Evolutionary conservation across 2,329 filamentous ascomycete species (phyloP).

Genomic region (Cytospora piceicola): DNA sequence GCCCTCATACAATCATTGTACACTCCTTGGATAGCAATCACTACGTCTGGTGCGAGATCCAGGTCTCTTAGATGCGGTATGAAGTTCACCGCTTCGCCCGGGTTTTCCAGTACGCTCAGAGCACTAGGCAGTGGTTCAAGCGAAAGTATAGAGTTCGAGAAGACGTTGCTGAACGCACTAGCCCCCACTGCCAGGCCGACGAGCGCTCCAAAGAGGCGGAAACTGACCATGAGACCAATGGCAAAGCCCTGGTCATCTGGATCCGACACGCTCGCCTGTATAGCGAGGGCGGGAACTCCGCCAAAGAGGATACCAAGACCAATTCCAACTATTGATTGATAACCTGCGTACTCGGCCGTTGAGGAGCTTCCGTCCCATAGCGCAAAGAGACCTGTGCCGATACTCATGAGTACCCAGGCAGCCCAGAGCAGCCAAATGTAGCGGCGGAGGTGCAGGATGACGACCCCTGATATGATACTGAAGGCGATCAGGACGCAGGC

Average conservation of each 20-base stretch:
- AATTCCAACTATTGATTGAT: conserved; percentile 22
- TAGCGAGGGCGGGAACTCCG: conserved; percentile 36
- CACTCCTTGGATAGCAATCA: background rate
- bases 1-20: background rate
- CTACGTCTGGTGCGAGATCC: background rate
- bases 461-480: conserved; percentile 31
- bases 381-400: conserved; percentile 34
- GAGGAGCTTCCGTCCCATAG: conserved; percentile 31
- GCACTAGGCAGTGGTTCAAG: background rate
- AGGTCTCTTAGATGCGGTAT: background rate
- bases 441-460: conserved; percentile 28
- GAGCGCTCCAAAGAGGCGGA: conserved; percentile 44
- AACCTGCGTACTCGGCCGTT: background rate
- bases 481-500: conserved; percentile 27
- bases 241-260: conserved; percentile 43
- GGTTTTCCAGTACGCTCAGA: background rate
- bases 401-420: conserved; percentile 32
- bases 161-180: conserved; percentile 41
- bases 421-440: conserved; percentile 34
- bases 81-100: background rate
- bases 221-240: conserved; percentile 39
- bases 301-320: conserved; percentile 37
- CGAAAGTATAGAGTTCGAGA: conserved; percentile 30
- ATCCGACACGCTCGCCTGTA: conserved; percentile 40
- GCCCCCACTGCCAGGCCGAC: conserved; percentile 42